Conservation (phyloP, 306 rosid genomes). For the Malus orientalis region DNA sequence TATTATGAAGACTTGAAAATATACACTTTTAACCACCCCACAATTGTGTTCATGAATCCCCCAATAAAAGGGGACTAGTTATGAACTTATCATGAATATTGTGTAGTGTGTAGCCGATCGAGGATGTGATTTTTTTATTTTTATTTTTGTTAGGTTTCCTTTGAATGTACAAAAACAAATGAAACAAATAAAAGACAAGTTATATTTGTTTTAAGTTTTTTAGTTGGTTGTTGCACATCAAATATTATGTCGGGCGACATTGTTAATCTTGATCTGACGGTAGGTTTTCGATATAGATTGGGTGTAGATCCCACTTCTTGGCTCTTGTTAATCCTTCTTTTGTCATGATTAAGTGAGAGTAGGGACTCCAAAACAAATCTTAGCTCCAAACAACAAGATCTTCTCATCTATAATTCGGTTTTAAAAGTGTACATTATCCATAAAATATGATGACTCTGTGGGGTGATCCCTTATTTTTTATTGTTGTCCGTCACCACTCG, state of each 20-base stretch:
- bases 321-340: slow-evolving; percentile 8
- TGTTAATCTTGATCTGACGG: too few species aligned
- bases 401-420: slow-evolving; percentile 29
- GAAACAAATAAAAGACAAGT: background rate
- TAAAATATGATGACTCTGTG: slow-evolving; percentile 20
- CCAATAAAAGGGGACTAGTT: too few species aligned
- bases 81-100: too few species aligned
- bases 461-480: background rate
- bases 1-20: too few species aligned
- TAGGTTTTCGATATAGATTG: background rate
- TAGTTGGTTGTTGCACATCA: background rate
- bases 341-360: slow-evolving; percentile 35
- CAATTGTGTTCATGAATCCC: too few species aligned
- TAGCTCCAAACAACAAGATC: slow-evolving; percentile 28
- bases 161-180: background rate
- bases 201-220: background rate
- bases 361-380: slow-evolving; percentile 33
- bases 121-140: too few species aligned
- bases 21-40: too few species aligned
- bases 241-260: background rate
- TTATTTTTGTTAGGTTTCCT: too few species aligned
- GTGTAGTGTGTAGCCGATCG: too few species aligned
- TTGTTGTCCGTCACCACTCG: background rate
- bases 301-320: background rate
- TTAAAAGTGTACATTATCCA: slow-evolving; percentile 4